These are phyloP conservation scores for Ilex asprella DNA, from an alignment of 257 asterid species.

Conservation along the genomic window DNA sequence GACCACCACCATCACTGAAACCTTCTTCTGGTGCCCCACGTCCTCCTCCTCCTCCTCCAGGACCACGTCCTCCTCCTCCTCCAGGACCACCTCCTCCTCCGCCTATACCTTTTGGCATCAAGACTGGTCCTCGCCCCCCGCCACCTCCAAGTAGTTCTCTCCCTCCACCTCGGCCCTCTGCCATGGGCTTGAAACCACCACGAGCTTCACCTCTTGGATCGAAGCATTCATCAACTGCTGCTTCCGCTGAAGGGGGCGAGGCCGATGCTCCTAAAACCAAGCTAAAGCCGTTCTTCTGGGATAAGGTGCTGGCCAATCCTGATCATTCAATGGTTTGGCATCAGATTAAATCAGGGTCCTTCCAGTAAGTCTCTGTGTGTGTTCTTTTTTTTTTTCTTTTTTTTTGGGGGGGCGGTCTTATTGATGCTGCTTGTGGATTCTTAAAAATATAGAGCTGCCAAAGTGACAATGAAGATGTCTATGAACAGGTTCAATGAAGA, in stretches of 20 bases:
- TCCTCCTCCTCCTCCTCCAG: conserved; percentile 27
- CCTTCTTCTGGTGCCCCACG: conserved; percentile 18
- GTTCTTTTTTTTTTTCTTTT: conserved; percentile 3
- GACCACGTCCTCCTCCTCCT: conserved; percentile 13
- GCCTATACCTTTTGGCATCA: conserved; percentile 17
- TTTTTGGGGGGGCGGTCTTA: neutral
- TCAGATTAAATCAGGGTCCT: conserved; percentile 87
- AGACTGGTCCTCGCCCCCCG: conserved; percentile 43
- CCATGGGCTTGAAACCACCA: conserved; percentile 43
- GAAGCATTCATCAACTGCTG: conserved; percentile 32
- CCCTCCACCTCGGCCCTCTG: conserved; percentile 60
- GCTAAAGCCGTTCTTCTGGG: conserved; percentile 98
- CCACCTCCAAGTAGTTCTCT: conserved; percentile 47
- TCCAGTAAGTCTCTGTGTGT: conserved; percentile 54
- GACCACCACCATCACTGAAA: conserved; percentile 19
- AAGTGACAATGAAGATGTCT: conserved; percentile 10
- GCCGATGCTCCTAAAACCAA: conserved; percentile 58
- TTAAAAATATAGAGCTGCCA: conserved; percentile 7
- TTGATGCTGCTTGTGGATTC: conserved; percentile 7
- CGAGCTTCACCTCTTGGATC: conserved; percentile 39
- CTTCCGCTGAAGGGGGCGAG: conserved; percentile 30
- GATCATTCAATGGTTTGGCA: conserved; percentile 98
- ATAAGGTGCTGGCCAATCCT: conserved; percentile 84
- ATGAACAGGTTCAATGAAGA: conserved; percentile 80
- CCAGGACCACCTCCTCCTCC: conserved; percentile 40